Base-by-base conservation (phyloP, 2,329 filamentous ascomycete genomes). In the Microdochium trichocladiopsis region DNA sequence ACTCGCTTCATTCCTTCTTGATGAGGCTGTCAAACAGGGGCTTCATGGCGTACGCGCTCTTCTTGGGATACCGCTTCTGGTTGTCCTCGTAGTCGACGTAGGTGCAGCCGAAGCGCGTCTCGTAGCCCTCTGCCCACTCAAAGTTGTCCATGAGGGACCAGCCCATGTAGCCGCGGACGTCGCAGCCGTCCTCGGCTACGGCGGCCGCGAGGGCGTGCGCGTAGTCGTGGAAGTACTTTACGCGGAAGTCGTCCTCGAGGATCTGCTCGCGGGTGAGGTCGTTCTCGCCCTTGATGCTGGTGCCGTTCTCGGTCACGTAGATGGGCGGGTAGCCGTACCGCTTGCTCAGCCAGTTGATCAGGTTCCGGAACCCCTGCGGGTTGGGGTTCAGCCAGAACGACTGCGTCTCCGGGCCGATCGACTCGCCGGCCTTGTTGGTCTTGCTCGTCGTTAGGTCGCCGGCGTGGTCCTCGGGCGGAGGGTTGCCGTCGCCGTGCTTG, bases 101-200 rank as follows among this genome's bases (percentile, higher is more conserved):
- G 6, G 86, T 89, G 52, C 91, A 88, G 24, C 90, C 90, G 62
- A 95, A 95, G 41, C 90, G 80, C 45, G 89, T 94, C 72, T 89
- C 85, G 64, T 93, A 95, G 11, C 90, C 90, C 67, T 95, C 90
- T n/a, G 90, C 88, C 88, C 88, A 93, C 70, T 93, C 89, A 62
- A 93, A 93, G 74, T 93, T 93, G 70, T 95, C 90, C 79, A 95
- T 82, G 57, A 95, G 77, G 66, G 86, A 90, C 90, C 90, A 95
- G 16, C 87, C 90, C 74, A 93, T 82, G 70, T 94, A 95, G 3
- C 84, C 89, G 59, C 79, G 77, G 51, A 93, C 86, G 61, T 93
- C 79, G 49, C 91, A 88, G n/a, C 86, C 85, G 62, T 94, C 88
- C 60, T 84, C 71, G 50, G 77, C 74, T 36, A 80, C 80, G 2